These are phyloP conservation scores for Glycine latifolia DNA, from an alignment of 306 rosid species.

Conservation along the genomic window DNA sequence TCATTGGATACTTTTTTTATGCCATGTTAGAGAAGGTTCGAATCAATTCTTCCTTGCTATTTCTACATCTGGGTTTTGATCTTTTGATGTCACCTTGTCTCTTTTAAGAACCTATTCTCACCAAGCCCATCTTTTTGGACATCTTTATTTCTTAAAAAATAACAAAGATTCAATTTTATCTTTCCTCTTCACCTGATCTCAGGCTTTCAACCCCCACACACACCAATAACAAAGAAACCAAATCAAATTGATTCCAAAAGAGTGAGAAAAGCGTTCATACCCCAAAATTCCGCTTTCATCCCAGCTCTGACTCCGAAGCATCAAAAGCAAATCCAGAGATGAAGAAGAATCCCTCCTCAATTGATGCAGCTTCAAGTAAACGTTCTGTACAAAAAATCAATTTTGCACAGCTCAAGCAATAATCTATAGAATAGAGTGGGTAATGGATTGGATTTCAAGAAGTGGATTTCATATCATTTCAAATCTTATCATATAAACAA, in stretches of 20 bases:
- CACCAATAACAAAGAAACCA: conserved; percentile 22
- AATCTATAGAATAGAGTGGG: not conserved
- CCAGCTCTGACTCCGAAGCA: conserved; percentile 28
- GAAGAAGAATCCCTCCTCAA: not conserved
- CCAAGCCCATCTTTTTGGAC: conserved; percentile 24
- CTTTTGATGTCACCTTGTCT: conserved; percentile 52
- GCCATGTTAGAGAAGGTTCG: conserved; percentile 46
- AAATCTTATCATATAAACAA: conserved; percentile 36
- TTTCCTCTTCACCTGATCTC: conserved; percentile 33
- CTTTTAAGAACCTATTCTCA: conserved; percentile 43
- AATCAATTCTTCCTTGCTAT: conserved; percentile 72
- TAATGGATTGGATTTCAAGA: conserved; percentile 29
- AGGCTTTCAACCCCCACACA: conserved; percentile 26
- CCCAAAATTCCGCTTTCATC: conserved; percentile 51
- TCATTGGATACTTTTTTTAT: conserved; percentile 30
- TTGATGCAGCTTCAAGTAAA: not conserved
- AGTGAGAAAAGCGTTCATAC: conserved; percentile 48
- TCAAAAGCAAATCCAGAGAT: conserved; percentile 37
- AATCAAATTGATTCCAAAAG: conserved; percentile 44
- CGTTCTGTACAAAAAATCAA: conserved; percentile 21
- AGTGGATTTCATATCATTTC: conserved; percentile 31
- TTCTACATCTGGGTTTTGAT: conserved; percentile 58
- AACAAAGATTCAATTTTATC: conserved; percentile 40
- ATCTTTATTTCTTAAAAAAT: conserved; percentile 11
- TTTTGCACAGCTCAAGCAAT: conserved; percentile 15